phyloP scores from a whole-genome alignment of 345 rosid species.

The Lepidium didymum region DNA sequence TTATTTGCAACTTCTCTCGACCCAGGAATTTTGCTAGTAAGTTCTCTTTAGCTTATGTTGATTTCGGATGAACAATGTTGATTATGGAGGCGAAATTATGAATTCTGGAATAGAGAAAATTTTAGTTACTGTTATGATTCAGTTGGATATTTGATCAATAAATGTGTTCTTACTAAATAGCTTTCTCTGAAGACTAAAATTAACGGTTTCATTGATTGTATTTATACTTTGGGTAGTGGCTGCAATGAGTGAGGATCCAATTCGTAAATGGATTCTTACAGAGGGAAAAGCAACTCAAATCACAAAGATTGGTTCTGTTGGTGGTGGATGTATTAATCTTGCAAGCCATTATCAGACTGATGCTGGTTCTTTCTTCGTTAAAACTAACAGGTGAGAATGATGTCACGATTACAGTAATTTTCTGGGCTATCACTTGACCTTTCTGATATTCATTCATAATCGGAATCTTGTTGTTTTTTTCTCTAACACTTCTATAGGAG shows the following conservation, averaged over 20 bases:
- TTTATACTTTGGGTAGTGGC: constrained; percentile 39
- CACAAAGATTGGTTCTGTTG: constrained; percentile 58
- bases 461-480: background rate
- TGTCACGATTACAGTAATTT: background rate
- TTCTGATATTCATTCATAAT: background rate
- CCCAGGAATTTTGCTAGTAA: constrained; percentile 46
- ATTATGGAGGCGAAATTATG: background rate
- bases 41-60: background rate
- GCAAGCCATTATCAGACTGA: constrained; percentile 79
- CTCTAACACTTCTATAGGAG: constrained; percentile 38
- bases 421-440: background rate
- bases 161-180: background rate
- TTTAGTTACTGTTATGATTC: background rate
- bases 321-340: constrained; percentile 90
- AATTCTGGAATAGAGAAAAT: background rate
- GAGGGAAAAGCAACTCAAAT: constrained; percentile 79
- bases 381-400: constrained; percentile 60
- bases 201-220: background rate
- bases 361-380: constrained; percentile 74
- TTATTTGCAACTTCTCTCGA: constrained; percentile 30
- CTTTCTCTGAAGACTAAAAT: background rate
- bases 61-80: background rate
- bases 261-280: constrained; percentile 73
- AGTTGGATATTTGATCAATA: background rate
- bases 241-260: constrained; percentile 77